A percentile compares a stretch with the other conserved stretches of the same genome.
Evolutionary conservation across 805 yeast species (phyloP).

Genomic region (Ogataea sp.): DNA sequence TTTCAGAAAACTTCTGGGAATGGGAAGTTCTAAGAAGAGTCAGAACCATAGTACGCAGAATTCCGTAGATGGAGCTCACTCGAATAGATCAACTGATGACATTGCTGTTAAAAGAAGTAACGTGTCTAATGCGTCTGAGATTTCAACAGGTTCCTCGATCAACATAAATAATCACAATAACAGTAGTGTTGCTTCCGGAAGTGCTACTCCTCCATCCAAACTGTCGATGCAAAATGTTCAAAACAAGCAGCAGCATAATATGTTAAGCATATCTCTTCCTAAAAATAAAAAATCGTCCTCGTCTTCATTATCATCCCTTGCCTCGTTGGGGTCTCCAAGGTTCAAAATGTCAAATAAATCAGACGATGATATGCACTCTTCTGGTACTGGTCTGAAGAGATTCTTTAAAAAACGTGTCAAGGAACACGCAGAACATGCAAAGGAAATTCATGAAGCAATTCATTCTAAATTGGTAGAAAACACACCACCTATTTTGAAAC

Average conservation of each 20-base stretch:
- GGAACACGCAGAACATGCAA: slow-evolving; percentile 11
- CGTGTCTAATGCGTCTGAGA: not conserved
- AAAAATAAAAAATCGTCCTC: not conserved
- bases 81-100: not conserved
- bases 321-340: no score
- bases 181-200: not conserved
- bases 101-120: not conserved
- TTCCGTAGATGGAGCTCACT: no score
- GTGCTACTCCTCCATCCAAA: no score
- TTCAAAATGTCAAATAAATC: not conserved
- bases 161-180: not conserved
- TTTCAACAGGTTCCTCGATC: not conserved
- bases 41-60: no score
- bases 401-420: slow-evolving; percentile 23
- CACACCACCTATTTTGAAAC: no score
- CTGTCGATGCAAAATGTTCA: no score
- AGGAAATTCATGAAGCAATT: slow-evolving; percentile 7
- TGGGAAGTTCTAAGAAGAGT: not conserved
- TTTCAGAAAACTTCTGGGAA: not conserved
- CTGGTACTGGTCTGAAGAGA: slow-evolving; percentile 31
- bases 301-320: no score
- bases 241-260: no score
- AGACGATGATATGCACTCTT: slow-evolving; percentile 1
- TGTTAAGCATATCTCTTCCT: not conserved
- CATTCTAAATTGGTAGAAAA: slow-evolving; percentile 6